Evolutionary conservation across 495 filamentous ascomycete genomes (phyloP).

Genomic region (Cenococcum geophilum): DNA sequence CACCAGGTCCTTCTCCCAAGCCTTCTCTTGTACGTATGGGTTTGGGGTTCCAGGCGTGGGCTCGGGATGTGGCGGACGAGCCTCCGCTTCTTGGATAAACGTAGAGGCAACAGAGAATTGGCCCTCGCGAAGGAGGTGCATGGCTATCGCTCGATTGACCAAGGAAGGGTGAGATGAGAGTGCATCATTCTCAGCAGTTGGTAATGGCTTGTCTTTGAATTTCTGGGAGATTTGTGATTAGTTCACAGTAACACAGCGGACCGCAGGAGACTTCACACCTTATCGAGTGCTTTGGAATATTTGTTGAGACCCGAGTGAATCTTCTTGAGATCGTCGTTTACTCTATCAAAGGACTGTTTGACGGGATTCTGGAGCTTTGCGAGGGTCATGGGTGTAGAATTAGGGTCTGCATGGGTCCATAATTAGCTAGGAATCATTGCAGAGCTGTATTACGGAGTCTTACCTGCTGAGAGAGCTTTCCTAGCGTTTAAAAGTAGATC

Average conservation of each 20-base stretch:
- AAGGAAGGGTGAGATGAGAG: slow-evolving; percentile 66
- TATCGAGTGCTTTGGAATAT: slow-evolving; percentile 77
- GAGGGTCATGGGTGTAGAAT: slow-evolving; percentile 60
- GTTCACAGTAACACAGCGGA: neutral
- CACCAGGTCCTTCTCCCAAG: slow-evolving; percentile 28
- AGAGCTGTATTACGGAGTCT: slow-evolving; percentile 1
- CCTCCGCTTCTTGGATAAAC: slow-evolving; percentile 63
- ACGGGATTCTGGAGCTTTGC: slow-evolving; percentile 79
- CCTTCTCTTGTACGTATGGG: slow-evolving; percentile 13
- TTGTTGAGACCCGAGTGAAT: slow-evolving; percentile 70
- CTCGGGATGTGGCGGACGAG: slow-evolving; percentile 30
- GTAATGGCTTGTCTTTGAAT: slow-evolving; percentile 71
- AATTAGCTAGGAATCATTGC: slow-evolving; percentile 5
- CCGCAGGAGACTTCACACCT: slow-evolving; percentile 46
- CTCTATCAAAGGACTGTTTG: slow-evolving; percentile 66
- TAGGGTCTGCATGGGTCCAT: slow-evolving; percentile 51
- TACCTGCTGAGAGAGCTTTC: slow-evolving; percentile 40
- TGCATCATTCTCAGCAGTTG: slow-evolving; percentile 71
- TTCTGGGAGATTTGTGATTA: slow-evolving; percentile 44
- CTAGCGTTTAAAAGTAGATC: slow-evolving; percentile 66
- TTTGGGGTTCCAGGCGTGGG: slow-evolving; percentile 26
- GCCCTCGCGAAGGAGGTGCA: slow-evolving; percentile 93
- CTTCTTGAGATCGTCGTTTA: slow-evolving; percentile 73
- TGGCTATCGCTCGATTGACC: slow-evolving; percentile 87
- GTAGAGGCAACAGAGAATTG: slow-evolving; percentile 81